Evolutionary conservation across 1,284 basidiomycete species (phyloP).

Genomic region (Heterobasidion annosum): DNA sequence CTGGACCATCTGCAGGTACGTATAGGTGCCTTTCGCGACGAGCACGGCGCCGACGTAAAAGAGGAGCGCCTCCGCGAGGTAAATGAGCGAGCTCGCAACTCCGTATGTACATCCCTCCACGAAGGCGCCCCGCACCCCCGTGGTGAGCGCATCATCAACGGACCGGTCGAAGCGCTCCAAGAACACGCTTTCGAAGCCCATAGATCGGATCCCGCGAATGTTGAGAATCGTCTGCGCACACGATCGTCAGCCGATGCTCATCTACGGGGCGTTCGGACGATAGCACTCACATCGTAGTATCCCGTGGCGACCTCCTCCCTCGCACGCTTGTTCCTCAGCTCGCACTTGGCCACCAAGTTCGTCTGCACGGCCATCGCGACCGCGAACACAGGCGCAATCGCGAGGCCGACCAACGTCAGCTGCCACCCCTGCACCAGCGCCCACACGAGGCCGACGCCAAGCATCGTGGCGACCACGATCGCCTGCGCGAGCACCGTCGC

Average conservation of each 20-base stretch:
- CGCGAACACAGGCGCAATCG: slow-evolving; percentile 80
- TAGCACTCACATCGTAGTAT: slow-evolving; percentile 71
- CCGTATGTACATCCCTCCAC: slow-evolving; percentile 81
- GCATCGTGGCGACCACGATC: slow-evolving; percentile 74
- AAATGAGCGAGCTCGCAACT: slow-evolving; percentile 75
- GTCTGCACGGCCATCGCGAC: slow-evolving; percentile 69
- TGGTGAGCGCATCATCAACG: slow-evolving; percentile 49
- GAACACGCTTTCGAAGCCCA: slow-evolving; percentile 83
- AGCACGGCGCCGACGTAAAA: slow-evolving; percentile 87
- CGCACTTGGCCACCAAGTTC: slow-evolving; percentile 58
- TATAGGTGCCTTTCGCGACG: slow-evolving; percentile 74
- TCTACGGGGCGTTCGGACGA: not conserved
- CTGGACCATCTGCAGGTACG: slow-evolving; percentile 83
- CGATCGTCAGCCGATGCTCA: slow-evolving; percentile 1
- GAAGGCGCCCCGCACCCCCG: slow-evolving; percentile 73
- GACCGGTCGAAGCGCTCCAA: slow-evolving; percentile 58
- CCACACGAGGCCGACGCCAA: slow-evolving; percentile 80
- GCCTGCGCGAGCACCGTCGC: slow-evolving; percentile 68
- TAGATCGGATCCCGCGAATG: slow-evolving; percentile 79
- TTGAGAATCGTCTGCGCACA: slow-evolving; percentile 65
- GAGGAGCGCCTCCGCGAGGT: slow-evolving; percentile 81
- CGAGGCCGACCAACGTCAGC: slow-evolving; percentile 85
- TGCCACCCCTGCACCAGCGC: slow-evolving; percentile 87
- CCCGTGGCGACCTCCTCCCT: slow-evolving; percentile 80
- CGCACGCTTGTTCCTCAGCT: slow-evolving; percentile 74